A percentile compares a stretch with the other conserved stretches of the same genome.
These are phyloP conservation scores for Mortierella sp. DNA, from an alignment of 371 early-diverging fungal genomes.

Conservation along the genomic window DNA sequence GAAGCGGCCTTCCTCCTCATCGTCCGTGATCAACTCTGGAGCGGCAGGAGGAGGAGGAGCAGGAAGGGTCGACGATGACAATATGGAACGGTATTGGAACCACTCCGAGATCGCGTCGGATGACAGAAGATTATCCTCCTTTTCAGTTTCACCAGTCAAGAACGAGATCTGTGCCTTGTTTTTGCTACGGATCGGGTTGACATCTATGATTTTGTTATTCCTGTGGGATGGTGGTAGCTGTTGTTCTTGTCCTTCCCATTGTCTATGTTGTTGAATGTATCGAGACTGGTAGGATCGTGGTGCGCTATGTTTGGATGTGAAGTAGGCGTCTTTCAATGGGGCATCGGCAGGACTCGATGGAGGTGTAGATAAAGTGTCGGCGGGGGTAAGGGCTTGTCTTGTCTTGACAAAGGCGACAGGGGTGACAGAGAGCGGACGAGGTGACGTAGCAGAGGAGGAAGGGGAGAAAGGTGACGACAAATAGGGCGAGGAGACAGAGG, in stretches of 20 bases:
- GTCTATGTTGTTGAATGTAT: background rate
- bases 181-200: background rate
- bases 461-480: background rate
- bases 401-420: conserved; percentile 4
- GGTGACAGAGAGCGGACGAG: background rate
- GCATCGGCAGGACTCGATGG: conserved; percentile 21
- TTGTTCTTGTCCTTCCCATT: background rate
- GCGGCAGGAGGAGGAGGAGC: conserved; percentile 2
- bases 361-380: conserved; percentile 17
- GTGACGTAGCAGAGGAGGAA: no score
- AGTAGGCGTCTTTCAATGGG: conserved; percentile 7
- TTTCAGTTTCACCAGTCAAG: conserved; percentile 21
- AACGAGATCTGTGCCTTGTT: conserved; percentile 33
- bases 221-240: background rate
- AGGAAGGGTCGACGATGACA: conserved; percentile 7
- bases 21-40: no score
- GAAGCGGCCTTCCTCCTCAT: conserved; percentile 1
- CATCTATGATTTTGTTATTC: background rate
- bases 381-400: conserved; percentile 2
- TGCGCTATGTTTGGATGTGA: background rate
- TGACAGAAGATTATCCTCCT: conserved; percentile 13
- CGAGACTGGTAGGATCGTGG: background rate
- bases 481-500: no score
- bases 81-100: background rate
- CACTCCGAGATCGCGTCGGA: conserved; percentile 6